Base-by-base conservation (phyloP, 352 stramenopile species). In the Phytophthora podocarpi region DNA sequence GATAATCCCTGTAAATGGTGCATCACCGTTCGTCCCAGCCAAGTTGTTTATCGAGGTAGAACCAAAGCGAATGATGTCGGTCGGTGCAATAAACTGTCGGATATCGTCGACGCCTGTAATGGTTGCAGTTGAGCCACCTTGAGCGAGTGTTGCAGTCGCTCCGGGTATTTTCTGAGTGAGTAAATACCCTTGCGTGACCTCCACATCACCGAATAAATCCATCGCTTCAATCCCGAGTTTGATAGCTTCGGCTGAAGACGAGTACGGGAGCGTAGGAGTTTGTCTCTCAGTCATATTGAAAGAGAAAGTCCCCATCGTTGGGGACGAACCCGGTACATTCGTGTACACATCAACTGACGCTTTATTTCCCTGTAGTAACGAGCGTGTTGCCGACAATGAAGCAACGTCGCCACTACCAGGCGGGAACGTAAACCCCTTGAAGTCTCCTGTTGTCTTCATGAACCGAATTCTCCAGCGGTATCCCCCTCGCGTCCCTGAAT, bases 391-490 rank as follows among this genome's bases (percentile, higher is more conserved):
- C 0, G 71, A 78, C 0, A 88, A 64, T 4, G 74, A 73, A n/a
- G 70, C 76, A 1, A 97, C 67, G 23, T 89, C 89, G 18, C 97
- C 76, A 13, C 83, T 95, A 2, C 86, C 86, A 4, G 83, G 79
- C 3, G 86, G 86, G 49, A 91, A 95, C 6, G 84, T 91, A 23
- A 87, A 63, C 0, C 86, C 86, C 9, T 68, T 63, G 36, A 89
- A 90, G 39, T 91, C 84, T 4, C 86, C 86, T 5, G 81, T 90
- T 1, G 83, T 76, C 24, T 85, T 83, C 54, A 95, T 69, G 37
- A 93, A 95, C 0, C 82, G 76, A 30, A 95, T 73, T 9, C 71
- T 65, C 86, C 86, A 95, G 0, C 84, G 82, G 43, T 91, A 95
- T 3, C 86, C 86, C n/a, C 82, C 97, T 42, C 79, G 63, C 2